A percentile compares a stretch with the other conserved stretches of the same genome.
Conservation (phyloP, 805 yeast species). For the Pachysolen tannophilus region DNA sequence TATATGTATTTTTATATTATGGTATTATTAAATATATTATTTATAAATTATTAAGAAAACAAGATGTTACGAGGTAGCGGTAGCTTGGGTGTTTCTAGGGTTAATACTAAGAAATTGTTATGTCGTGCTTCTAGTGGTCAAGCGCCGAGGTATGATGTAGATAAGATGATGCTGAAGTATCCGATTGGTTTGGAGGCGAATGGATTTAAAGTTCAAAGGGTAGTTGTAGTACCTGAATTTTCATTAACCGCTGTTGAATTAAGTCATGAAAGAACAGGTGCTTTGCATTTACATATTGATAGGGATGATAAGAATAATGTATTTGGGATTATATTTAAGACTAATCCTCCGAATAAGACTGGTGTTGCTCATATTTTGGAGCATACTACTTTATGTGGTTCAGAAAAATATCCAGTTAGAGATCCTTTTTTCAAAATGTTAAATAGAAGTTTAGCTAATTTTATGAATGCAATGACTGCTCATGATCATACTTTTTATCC, state of each 20-base stretch:
- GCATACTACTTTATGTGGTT: constrained; percentile 94
- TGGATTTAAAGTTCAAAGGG: constrained; percentile 62
- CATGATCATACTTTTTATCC: constrained; percentile 95
- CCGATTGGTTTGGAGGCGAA: constrained; percentile 55
- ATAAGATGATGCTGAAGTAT: constrained; percentile 31
- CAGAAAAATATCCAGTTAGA: constrained; percentile 82
- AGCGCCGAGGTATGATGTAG: constrained; percentile 11
- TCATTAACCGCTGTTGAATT: constrained; percentile 72
- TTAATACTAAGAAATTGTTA: too few relatives aligned
- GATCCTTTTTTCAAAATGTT: constrained; percentile 98
- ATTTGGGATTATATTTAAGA: constrained; percentile 82
- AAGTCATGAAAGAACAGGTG: constrained; percentile 59
- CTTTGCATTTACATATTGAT: constrained; percentile 80
- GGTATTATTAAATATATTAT: too few relatives aligned
- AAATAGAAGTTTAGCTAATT: constrained; percentile 86
- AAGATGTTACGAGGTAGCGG: too few relatives aligned
- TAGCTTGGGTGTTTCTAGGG: too few relatives aligned
- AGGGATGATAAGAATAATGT: constrained; percentile 80
- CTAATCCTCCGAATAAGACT: constrained; percentile 90
- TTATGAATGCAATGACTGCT: constrained; percentile 99
- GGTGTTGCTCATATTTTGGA: constrained; percentile 96
- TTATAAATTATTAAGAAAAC: too few relatives aligned
- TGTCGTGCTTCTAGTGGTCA: too few relatives aligned
- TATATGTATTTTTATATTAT: too few relatives aligned
- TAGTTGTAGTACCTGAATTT: constrained; percentile 71